These are phyloP conservation scores for Myxozyma sirexii DNA, from an alignment of 805 yeast genomes.

Conservation along the genomic window DNA sequence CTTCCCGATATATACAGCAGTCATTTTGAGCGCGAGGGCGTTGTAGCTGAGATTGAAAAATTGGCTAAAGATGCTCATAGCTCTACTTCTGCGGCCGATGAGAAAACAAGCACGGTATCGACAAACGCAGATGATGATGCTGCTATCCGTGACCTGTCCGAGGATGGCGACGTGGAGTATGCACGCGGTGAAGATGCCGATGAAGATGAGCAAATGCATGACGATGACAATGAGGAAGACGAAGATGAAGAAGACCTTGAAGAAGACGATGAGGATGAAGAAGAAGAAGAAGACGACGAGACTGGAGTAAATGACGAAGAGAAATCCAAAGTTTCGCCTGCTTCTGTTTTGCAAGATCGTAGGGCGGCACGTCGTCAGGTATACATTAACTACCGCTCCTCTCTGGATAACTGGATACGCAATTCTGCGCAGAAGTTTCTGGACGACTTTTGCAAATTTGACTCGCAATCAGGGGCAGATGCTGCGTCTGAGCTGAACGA, in stretches of 20 bases:
- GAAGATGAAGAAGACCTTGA: conserved; percentile 32
- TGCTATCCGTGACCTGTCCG: conserved; percentile 37
- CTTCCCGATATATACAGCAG: conserved; percentile 50
- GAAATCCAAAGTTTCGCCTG: conserved; percentile 12
- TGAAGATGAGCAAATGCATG: conserved; percentile 38
- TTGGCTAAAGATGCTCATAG: conserved; percentile 22
- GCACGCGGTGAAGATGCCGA: conserved; percentile 40
- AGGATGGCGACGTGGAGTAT: conserved; percentile 34
- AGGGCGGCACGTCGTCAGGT: not conserved
- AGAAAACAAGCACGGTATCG: too few species aligned
- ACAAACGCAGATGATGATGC: conserved; percentile 28
- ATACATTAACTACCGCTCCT: conserved; percentile 1
- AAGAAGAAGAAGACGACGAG: conserved; percentile 33
- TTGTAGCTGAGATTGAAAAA: conserved; percentile 55
- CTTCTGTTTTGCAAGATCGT: conserved; percentile 11
- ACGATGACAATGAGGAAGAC: conserved; percentile 28
- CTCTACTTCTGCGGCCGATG: not conserved
- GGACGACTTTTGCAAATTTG: conserved; percentile 13
- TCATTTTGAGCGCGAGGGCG: conserved; percentile 71
- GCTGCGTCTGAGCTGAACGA: conserved; percentile 38
- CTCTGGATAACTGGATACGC: conserved; percentile 11
- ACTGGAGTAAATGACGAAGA: conserved; percentile 37
- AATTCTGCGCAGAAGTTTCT: conserved; percentile 13
- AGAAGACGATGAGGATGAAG: conserved; percentile 31
- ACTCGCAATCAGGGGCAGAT: conserved; percentile 33